Evolutionary conservation across 73 alveolate genomes (phyloP).

Genomic region (Paramecium bursaria): DNA sequence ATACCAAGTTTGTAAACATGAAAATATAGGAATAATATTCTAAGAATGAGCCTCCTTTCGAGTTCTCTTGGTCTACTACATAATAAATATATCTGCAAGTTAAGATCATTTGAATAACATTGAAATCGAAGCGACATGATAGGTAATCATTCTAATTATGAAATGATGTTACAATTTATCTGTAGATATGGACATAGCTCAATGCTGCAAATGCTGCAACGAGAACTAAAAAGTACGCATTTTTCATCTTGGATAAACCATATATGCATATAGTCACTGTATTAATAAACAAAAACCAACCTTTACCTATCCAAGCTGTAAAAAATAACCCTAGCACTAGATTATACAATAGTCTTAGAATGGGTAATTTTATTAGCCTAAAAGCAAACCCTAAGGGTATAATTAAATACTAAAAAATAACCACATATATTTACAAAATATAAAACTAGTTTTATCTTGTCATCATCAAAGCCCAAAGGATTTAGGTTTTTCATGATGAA

Average conservation of each 20-base stretch:
- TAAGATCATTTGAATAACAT: slow-evolving; percentile 41
- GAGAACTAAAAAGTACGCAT: too few relatives aligned
- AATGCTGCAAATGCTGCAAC: too few relatives aligned
- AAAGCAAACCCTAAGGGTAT: slow-evolving; percentile 46
- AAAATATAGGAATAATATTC: slow-evolving; percentile 33
- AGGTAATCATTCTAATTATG: neutral
- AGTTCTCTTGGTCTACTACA: slow-evolving; percentile 26
- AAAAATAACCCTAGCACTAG: slow-evolving; percentile 20
- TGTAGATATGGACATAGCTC: too few relatives aligned
- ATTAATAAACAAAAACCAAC: slow-evolving; percentile 4
- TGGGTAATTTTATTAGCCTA: neutral
- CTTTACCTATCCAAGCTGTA: slow-evolving; percentile 15
- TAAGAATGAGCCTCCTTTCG: neutral
- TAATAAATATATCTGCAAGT: slow-evolving; percentile 47
- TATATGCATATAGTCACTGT: slow-evolving; percentile 11
- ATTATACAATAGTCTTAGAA: slow-evolving; percentile 7
- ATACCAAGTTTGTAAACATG: slow-evolving; percentile 50
- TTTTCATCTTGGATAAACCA: neutral
- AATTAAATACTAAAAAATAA: neutral
- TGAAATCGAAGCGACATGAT: slow-evolving; percentile 32
- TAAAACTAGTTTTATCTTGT: too few relatives aligned
- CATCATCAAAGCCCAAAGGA: too few relatives aligned
- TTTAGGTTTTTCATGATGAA: too few relatives aligned
- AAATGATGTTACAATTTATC: too few relatives aligned
- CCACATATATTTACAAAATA: neutral